Conservation (phyloP, 2,329 filamentous ascomycete species). For the Aureobasidium zeae region DNA sequence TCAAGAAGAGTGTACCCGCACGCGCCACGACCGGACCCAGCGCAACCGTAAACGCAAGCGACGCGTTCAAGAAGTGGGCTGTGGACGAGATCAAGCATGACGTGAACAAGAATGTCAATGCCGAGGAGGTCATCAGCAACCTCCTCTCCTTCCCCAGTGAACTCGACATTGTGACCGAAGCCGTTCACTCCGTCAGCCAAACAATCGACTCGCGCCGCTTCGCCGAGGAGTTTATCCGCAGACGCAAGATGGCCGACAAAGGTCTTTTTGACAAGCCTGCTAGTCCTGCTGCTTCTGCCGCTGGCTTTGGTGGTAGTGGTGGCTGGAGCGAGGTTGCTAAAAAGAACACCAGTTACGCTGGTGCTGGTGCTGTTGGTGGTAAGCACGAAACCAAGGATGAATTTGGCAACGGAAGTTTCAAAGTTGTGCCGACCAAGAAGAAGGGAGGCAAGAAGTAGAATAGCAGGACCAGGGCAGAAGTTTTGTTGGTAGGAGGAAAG, state of each 20-base stretch:
- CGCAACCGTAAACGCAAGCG: conserved; percentile 57
- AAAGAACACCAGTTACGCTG: conserved; percentile 65
- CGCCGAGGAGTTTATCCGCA: conserved; percentile 85
- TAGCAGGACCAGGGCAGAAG: too few relatives aligned
- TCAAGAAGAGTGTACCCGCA: conserved; percentile 29
- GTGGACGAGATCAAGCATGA: conserved; percentile 69
- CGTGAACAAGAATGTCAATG: conserved; percentile 56
- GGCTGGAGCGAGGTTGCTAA: conserved; percentile 98
- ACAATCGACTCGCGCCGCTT: conserved; percentile 91
- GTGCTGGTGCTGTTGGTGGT: too few relatives aligned
- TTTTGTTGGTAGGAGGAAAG: too few relatives aligned
- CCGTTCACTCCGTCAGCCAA: conserved; percentile 75
- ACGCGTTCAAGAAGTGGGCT: conserved; percentile 93
- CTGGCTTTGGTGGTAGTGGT: conserved; percentile 61
- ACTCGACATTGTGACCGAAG: conserved; percentile 74
- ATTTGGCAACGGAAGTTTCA: conserved; percentile 58
- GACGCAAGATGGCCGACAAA: conserved; percentile 87
- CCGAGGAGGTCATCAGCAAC: conserved; percentile 69
- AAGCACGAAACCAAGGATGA: conserved; percentile 35
- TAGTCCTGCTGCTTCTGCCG: conserved; percentile 42
- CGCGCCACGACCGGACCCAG: conserved; percentile 46
- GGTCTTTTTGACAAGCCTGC: conserved; percentile 64
- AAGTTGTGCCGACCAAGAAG: conserved; percentile 86
- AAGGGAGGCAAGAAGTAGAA: conserved; percentile 49
- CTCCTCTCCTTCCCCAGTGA: conserved; percentile 70